Evolutionary conservation across 1,139 yeast species (phyloP).

Genomic region (Diutina sp.): DNA sequence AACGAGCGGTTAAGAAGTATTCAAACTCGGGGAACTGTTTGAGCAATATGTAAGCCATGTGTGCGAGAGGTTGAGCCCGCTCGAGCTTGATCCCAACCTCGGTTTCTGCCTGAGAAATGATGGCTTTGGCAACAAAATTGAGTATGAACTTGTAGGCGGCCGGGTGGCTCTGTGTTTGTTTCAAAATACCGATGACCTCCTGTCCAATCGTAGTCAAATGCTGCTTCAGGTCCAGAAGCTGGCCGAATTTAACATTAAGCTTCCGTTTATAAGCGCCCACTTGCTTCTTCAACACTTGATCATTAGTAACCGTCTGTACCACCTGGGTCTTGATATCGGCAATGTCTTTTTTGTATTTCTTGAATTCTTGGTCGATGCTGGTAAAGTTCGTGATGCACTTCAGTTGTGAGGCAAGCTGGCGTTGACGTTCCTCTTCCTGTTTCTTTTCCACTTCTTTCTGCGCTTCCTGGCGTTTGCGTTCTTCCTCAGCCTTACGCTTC

Average conservation of each 20-base stretch:
- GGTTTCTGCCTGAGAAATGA: slow-evolving; percentile 85
- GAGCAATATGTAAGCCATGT: slow-evolving; percentile 42
- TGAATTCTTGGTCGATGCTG: slow-evolving; percentile 32
- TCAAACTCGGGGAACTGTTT: slow-evolving; percentile 50
- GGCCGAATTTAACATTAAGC: slow-evolving; percentile 85
- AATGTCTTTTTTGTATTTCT: slow-evolving; percentile 43
- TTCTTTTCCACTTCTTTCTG: slow-evolving; percentile 5
- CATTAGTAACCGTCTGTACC: slow-evolving; percentile 29
- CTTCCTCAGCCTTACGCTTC: slow-evolving; percentile 7
- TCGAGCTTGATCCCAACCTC: slow-evolving; percentile 76
- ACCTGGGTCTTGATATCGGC: slow-evolving; percentile 45
- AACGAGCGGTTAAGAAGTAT: slow-evolving; percentile 61
- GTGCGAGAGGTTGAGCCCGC: slow-evolving; percentile 70
- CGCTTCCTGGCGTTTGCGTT: slow-evolving; percentile 5
- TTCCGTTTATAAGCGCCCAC: slow-evolving; percentile 44
- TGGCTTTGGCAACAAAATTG: slow-evolving; percentile 72
- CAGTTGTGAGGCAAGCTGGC: slow-evolving; percentile 5
- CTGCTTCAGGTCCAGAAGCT: slow-evolving; percentile 55
- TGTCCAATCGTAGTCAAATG: slow-evolving; percentile 43
- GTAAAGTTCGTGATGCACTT: slow-evolving; percentile 19
- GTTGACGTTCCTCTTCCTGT: slow-evolving; percentile 3
- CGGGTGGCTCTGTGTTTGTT: slow-evolving; percentile 20
- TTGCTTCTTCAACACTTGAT: slow-evolving; percentile 30
- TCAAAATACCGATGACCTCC: slow-evolving; percentile 39
- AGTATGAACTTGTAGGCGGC: slow-evolving; percentile 55